A percentile compares a stretch with the other conserved stretches of the same genome.
phyloP scores from a whole-genome alignment of 148 eudicot genomes.

The Silene uniflora region DNA sequence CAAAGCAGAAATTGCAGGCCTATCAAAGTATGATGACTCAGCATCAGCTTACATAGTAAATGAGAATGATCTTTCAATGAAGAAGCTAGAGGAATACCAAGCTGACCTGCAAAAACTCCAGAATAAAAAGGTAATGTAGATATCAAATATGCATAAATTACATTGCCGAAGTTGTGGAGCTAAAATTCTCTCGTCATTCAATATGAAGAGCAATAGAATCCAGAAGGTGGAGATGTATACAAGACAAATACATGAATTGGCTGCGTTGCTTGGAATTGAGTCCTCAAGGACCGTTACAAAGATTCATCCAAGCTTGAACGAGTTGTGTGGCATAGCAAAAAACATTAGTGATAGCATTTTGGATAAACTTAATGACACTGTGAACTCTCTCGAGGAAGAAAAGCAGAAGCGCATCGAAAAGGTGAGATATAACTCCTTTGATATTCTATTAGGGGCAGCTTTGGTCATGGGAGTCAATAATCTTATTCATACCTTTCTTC shows the following conservation, averaged over 20 bases:
- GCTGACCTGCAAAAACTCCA: conserved; percentile 77
- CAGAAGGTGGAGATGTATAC: conserved; percentile 61
- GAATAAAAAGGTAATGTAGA: conserved; percentile 64
- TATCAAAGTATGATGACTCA: conserved; percentile 59
- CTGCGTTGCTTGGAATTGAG: conserved; percentile 75
- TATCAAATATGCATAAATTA: no score
- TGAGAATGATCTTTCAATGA: conserved; percentile 82
- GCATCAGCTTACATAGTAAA: conserved; percentile 48
- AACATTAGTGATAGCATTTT: conserved; percentile 76
- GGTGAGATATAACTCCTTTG: conserved; percentile 36
- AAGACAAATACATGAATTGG: conserved; percentile 54
- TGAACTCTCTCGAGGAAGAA: conserved; percentile 72
- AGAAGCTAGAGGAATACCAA: conserved; percentile 85
- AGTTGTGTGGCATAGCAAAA: conserved; percentile 74
- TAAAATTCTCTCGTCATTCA: conserved; percentile 11
- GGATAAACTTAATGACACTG: conserved; percentile 69
- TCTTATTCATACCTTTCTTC: conserved; percentile 6
- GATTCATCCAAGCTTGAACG: conserved; percentile 92
- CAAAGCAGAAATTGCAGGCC: conserved; percentile 81
- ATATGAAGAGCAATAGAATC: conserved; percentile 68
- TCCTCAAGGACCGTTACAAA: conserved; percentile 79
- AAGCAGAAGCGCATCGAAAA: conserved; percentile 64
- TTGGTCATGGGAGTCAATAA: background rate
- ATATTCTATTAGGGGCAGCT: background rate
- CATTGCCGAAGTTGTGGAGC: background rate